These are phyloP conservation scores for Biscogniauxia marginata DNA, from an alignment of 2,329 filamentous ascomycete species.

Conservation along the genomic window DNA sequence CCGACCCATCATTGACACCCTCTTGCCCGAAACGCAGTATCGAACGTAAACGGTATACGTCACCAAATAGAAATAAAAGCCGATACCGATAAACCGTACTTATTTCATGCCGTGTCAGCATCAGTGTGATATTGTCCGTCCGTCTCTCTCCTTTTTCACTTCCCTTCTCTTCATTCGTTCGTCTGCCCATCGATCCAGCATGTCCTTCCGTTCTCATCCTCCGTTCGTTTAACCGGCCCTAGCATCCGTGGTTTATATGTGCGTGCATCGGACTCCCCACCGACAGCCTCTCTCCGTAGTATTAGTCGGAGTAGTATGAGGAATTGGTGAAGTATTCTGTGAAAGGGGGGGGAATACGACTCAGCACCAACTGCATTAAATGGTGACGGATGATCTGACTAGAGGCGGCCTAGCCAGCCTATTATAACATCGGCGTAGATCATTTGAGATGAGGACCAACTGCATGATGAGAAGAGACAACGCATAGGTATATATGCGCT, in stretches of 20 bases:
- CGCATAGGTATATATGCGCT: background rate
- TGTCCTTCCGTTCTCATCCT: background rate
- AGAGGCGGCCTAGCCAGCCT: conserved; percentile 2
- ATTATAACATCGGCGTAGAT: conserved; percentile 5
- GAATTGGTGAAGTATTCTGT: background rate
- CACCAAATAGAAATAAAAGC: background rate
- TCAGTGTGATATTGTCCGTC: background rate
- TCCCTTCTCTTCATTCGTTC: background rate
- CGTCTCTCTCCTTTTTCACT: background rate
- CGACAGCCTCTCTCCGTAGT: background rate
- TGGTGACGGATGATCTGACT: conserved; percentile 1
- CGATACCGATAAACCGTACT: background rate
- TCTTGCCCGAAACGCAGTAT: background rate
- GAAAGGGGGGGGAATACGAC: conserved; percentile 12
- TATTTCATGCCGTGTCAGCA: background rate
- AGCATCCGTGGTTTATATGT: background rate
- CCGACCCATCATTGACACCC: background rate
- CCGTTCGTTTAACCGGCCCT: background rate
- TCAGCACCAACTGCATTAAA: conserved; percentile 22
- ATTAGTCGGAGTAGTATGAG: background rate
- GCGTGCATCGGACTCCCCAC: background rate
- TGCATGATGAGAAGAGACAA: conserved; percentile 13
- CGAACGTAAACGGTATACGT: background rate
- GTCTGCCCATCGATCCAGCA: background rate
- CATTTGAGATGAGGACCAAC: conserved; percentile 12